A percentile compares a stretch with the other conserved stretches of the same genome.
phyloP scores from a whole-genome alignment of 805 yeast genomes.

The Nakazawaea siamensis region DNA sequence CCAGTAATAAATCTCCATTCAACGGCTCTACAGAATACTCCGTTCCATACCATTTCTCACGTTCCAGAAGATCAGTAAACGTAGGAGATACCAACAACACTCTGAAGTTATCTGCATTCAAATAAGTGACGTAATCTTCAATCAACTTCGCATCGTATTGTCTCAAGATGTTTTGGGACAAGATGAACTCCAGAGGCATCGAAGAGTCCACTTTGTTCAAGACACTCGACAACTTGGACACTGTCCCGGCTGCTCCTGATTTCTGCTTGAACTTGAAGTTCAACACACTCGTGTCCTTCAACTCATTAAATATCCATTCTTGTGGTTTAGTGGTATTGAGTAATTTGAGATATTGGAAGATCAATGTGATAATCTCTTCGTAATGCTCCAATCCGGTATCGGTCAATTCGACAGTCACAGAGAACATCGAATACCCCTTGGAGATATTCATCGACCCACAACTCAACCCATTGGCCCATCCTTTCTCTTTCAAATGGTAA shows the following conservation, averaged over 20 bases:
- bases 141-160: slow-evolving; percentile 52
- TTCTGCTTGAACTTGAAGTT: slow-evolving; percentile 80
- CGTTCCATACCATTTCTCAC: slow-evolving; percentile 90
- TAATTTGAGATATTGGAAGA: slow-evolving; percentile 71
- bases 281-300: slow-evolving; percentile 57
- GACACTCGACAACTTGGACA: slow-evolving; percentile 53
- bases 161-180: slow-evolving; percentile 49
- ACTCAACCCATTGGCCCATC: slow-evolving; percentile 76
- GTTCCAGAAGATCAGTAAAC: slow-evolving; percentile 36
- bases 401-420: slow-evolving; percentile 71
- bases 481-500: slow-evolving; percentile 55
- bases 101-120: slow-evolving; percentile 56
- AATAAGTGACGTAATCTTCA: slow-evolving; percentile 33
- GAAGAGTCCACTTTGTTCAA: slow-evolving; percentile 41
- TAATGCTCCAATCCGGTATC: slow-evolving; percentile 60
- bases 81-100: slow-evolving; percentile 44
- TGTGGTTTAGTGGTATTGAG: slow-evolving; percentile 53
- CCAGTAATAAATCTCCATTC: slow-evolving; percentile 26
- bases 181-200: slow-evolving; percentile 58
- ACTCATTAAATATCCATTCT: slow-evolving; percentile 74
- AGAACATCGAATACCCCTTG: slow-evolving; percentile 58
- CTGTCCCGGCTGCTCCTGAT: slow-evolving; percentile 61
- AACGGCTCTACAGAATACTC: slow-evolving; percentile 50
- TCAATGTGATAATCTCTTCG: slow-evolving; percentile 45
- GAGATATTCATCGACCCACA: slow-evolving; percentile 66